Base-by-base conservation (phyloP, 2,329 filamentous ascomycete genomes). In the Colletotrichum phormii region DNA sequence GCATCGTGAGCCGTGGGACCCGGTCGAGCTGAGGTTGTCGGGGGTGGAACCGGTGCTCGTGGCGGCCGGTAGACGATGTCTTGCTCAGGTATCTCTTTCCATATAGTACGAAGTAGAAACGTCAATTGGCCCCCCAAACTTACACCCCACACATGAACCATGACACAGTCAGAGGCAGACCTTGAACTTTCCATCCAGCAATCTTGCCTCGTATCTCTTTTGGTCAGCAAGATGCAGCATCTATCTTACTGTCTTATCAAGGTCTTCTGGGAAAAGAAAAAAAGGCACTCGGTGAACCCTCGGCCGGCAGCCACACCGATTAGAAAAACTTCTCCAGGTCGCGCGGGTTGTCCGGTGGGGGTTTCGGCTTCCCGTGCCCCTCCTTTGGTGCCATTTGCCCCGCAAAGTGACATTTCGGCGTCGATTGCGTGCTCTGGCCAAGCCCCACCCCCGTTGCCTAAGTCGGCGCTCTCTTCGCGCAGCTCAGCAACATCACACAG, bases 391-490 rank as follows among this genome's bases (percentile, higher is more conserved):
- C 57, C 58, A 46, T 29, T 53, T 68, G 71, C 71, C 66, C 71
- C 71, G 71, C 66, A 71, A 71, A 71, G 71, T 74, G 74, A 72
- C 71, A 74, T 74, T 74, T 72, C 70, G 75, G 75, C 75, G 76
- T 57, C 76, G 77, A 82, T 81, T 77, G 79, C 80, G 80, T 81
- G 79, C 79, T 82, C 73, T 71, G 73, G 51, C 59, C 68, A 75
- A 76, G 77, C 77, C 77, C 79, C 80, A 79, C 76, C 78, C 74
- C 65, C 22, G 60, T 71, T 77, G 74, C 78, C 77, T 75, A 76
- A 78, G 75, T 72, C 74, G 75, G 75, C 67, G 33, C 55, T 57
- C 55, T 55, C 57, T 37, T 64, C 46, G 46, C 46, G 46, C 46
- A 6, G 13, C 13, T 42, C 26, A 26, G 26, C 33, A 58, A 64